Evolutionary conservation across 768 basidiomycete species (phyloP), one percentile per base, ranked within the genome.

Genomic region (Lactarius evosmus): DNA sequence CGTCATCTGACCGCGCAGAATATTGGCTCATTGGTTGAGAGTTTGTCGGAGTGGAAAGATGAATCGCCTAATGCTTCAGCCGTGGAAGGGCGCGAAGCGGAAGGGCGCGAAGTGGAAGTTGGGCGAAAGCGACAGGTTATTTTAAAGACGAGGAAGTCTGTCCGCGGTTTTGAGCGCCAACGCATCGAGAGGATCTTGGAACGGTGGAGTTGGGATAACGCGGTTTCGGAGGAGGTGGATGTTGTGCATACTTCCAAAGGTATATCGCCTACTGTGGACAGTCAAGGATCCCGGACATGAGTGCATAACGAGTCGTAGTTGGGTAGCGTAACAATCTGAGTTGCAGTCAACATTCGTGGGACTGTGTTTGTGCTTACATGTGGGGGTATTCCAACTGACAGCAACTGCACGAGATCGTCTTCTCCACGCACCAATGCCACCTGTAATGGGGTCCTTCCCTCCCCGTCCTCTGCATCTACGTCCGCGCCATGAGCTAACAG

Each of bases 181-280:
- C 81, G 83, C 55, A 82, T 90, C 66, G 86, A 88, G 70, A 82
- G 90, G 63, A 75, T 78, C 29, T 74, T 86, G 49, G 90, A 92
- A 74, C 79, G 80, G 56, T 91, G 88, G 88, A 77, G 71, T 19
- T 90, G 88, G 88, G 55, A 61, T 19, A 58, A 64, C 36, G 46
- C 12, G 32, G 27, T 46, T 46, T 22, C 9, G 44, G 44, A 5
- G 22, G 46, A 46, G 25, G 46, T 12, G 2, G 46, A 46, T 25
- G 46, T 46, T 5, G 22, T 22, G 1, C n/a, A 46, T 4, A 46
- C 46, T 46, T 14, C 22, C 22, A 46, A 46, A 14, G 46, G 22
- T 46, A 25, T 46, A 46, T 46, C 46, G 11, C 46, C 46, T 22
- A 25, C 46, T 46, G 12, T 22, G 14, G 46, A 46, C 8, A 25